Percentiles rank a stretch among this genome's conserved stretches.
Evolutionary conservation across 2,329 filamentous ascomycete genomes (phyloP).

Genomic region (Botrytis galanthina): DNA sequence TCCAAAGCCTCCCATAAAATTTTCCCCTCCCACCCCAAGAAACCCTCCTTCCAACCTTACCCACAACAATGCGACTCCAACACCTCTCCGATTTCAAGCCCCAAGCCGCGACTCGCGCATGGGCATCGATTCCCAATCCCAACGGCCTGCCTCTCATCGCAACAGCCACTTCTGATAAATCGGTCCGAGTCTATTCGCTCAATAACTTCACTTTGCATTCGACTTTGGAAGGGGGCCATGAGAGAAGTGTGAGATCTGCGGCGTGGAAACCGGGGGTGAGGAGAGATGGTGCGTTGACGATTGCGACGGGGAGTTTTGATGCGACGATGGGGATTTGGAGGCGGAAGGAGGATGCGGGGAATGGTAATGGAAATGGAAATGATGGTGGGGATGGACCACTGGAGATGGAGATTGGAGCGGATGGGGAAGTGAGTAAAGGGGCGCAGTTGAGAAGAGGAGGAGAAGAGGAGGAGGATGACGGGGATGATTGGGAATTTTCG

Average conservation of each 20-base stretch:
- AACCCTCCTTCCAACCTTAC: not conserved
- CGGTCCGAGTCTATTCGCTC: conserved; percentile 86
- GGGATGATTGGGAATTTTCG: conserved; percentile 87
- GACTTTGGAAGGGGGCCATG: conserved; percentile 81
- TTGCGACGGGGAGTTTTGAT: conserved; percentile 93
- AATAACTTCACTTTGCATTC: conserved; percentile 76
- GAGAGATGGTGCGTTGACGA: conserved; percentile 62
- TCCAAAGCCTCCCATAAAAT: conserved; percentile 16
- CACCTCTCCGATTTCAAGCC: conserved; percentile 38
- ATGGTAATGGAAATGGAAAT: conserved; percentile 16
- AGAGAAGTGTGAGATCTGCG: conserved; percentile 79
- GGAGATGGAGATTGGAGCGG: conserved; percentile 45
- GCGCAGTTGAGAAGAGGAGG: conserved; percentile 28
- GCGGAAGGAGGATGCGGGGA: conserved; percentile 46
- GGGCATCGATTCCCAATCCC: conserved; percentile 83
- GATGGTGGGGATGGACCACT: conserved; percentile 35
- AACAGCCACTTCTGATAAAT: conserved; percentile 82
- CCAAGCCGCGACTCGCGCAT: conserved; percentile 70
- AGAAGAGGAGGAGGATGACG: conserved; percentile 46
- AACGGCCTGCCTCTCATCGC: conserved; percentile 77
- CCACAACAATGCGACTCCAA: conserved; percentile 11
- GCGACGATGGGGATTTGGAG: conserved; percentile 84
- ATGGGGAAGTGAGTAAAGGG: conserved; percentile 25
- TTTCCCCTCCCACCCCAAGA: conserved; percentile 7
- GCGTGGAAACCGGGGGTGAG: conserved; percentile 80